Evolutionary conservation across 805 yeast genomes (phyloP), one percentile per base, ranked within the genome.

Genomic region (Lipomyces spencermartinsiae): DNA sequence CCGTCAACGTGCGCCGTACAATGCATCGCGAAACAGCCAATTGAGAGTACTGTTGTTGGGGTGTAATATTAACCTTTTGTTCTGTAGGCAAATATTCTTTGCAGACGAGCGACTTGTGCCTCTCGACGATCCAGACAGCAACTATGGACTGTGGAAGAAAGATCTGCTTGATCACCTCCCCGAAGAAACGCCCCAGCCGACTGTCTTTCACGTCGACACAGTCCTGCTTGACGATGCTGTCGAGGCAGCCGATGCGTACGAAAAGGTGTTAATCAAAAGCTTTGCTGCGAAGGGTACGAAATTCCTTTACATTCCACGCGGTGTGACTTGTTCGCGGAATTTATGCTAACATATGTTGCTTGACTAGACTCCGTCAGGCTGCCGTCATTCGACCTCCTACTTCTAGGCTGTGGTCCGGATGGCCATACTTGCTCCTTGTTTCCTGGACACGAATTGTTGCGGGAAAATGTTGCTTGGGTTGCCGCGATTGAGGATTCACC

Each of bases 351-450:
- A 25, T 53, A 8, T n/a, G 22, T 39, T 61, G 16, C 29, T 49
- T 51, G 16, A 34, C 25, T 31, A 78, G 98, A 95, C 79, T 89
- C 97, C 19, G 99, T 95, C 65, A 93, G 93, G 80, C 84, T 94
- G 70, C 99, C 99, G 68, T 88, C 92, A 87, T 94, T 95, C 80
- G 98, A 95, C 79, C 81, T 95, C 63, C 85, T 95, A 70, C 82
- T 95, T 72, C 83, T 95, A 67, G 99, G 99, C 33, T 94, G 98
- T 83, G 99, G 99, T 0, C 98, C 98, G 2, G 99, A 94, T 79
- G 99, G 99, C 29, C 99, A 94, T 79, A 91, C 92, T 76, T 97
- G 97, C 62, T 92, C 97, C n/a, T 84, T 94, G 65, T 94, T 94
- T 83, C 99, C 99, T 29, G 89, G 90, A 77, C 95, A 91, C 76